These are phyloP conservation scores for Suhomyces tanzawaensis DNA, from an alignment of 805 yeast genomes.

Conservation along the genomic window DNA sequence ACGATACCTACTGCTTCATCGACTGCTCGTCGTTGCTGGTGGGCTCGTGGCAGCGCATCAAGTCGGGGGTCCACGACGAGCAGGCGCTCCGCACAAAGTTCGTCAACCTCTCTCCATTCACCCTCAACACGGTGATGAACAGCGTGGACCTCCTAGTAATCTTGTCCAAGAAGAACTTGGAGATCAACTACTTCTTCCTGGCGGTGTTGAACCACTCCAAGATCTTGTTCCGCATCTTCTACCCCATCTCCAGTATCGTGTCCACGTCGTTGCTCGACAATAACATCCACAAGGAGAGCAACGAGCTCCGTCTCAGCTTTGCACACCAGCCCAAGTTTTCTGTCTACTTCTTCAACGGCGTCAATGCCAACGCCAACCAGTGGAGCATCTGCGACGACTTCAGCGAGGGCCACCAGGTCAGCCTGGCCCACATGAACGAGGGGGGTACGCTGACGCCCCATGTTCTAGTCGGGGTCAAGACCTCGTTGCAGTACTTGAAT, in stretches of 20 bases:
- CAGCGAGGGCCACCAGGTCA: conserved; percentile 80
- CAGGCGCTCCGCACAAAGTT: conserved; percentile 43
- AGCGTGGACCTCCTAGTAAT: conserved; percentile 71
- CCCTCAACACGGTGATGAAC: conserved; percentile 61
- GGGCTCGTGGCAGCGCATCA: conserved; percentile 78
- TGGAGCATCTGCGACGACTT: conserved; percentile 85
- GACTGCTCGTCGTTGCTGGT: conserved; percentile 69
- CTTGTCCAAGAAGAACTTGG: conserved; percentile 65
- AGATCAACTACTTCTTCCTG: conserved; percentile 74
- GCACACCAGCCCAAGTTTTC: conserved; percentile 73
- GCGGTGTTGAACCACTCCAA: conserved; percentile 67
- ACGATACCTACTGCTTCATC: conserved; percentile 65
- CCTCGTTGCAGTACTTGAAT: conserved; percentile 51
- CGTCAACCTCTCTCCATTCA: conserved; percentile 63
- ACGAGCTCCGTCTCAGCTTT: conserved; percentile 49
- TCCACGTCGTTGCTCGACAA: conserved; percentile 56
- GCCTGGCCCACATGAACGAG: conserved; percentile 56
- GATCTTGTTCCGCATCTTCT: conserved; percentile 70
- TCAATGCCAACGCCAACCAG: conserved; percentile 53
- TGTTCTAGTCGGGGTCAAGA: conserved; percentile 56
- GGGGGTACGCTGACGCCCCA: conserved; percentile 68
- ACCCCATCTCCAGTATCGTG: conserved; percentile 58
- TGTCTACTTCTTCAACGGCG: conserved; percentile 63
- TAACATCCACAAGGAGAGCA: conserved; percentile 37
- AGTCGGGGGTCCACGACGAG: conserved; percentile 55